Conservation (phyloP, 2,329 filamentous ascomycete genomes). For the Xylaria polymorpha region DNA sequence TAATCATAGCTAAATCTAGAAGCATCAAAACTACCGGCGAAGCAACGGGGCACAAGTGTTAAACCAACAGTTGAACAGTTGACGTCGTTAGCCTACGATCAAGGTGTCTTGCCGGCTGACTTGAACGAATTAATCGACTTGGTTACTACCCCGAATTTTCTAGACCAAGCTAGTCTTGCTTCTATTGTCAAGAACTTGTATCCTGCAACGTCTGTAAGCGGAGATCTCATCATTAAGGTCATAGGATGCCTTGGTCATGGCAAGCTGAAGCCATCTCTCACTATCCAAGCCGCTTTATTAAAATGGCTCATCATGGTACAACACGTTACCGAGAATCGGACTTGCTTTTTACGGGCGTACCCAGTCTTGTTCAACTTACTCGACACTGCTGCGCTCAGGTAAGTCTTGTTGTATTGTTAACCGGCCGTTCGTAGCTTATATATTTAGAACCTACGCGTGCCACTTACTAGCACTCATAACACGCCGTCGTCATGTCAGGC, state of each 20-base stretch:
- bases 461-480: conserved; percentile 84
- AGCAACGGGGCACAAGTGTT: conserved; percentile 71
- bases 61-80: conserved; percentile 73
- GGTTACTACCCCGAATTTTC: conserved; percentile 71
- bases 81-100: conserved; percentile 71
- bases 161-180: conserved; percentile 80
- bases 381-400: conserved; percentile 82
- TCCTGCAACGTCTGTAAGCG: conserved; percentile 72
- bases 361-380: conserved; percentile 82
- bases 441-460: conserved; percentile 68
- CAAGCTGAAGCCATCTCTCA: conserved; percentile 76
- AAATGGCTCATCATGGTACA: conserved; percentile 84
- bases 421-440: conserved; percentile 34
- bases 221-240: conserved; percentile 71
- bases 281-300: conserved; percentile 76
- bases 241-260: conserved; percentile 82
- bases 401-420: conserved; percentile 36
- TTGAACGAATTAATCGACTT: conserved; percentile 74
- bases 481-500: conserved; percentile 82
- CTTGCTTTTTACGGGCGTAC: conserved; percentile 75
- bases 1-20: conserved; percentile 17
- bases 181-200: conserved; percentile 80
- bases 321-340: conserved; percentile 73
- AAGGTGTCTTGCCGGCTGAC: conserved; percentile 71
- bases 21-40: conserved; percentile 72